phyloP scores from a whole-genome alignment of 768 basidiomycete species.

The Royoungia palumana region DNA sequence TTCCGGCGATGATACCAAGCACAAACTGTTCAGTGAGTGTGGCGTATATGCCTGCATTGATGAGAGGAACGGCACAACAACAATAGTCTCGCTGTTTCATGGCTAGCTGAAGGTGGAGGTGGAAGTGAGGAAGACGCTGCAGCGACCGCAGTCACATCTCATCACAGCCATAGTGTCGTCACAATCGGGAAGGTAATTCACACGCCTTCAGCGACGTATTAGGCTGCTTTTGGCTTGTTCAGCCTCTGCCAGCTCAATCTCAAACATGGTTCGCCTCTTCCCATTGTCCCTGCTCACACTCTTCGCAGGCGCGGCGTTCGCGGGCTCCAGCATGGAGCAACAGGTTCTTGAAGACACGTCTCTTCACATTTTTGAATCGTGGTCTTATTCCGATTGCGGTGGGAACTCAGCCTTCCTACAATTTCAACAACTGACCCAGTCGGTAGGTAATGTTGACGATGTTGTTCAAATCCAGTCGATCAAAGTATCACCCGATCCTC shows the following conservation, averaged over 20 bases:
- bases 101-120: constrained; percentile 2
- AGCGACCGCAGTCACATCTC: not conserved
- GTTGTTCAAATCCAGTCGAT: constrained; percentile 69
- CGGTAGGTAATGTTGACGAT: constrained; percentile 44
- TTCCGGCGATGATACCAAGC: constrained; percentile 62
- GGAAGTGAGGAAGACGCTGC: not conserved
- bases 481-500: constrained; percentile 79
- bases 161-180: not conserved
- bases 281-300: constrained; percentile 28
- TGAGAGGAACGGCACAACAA: constrained; percentile 87
- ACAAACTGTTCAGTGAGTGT: constrained; percentile 75
- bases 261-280: constrained; percentile 30
- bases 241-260: constrained; percentile 7
- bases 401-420: constrained; percentile 26
- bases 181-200: constrained; percentile 18
- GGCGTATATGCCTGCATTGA: constrained; percentile 88
- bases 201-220: constrained; percentile 13
- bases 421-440: constrained; percentile 3
- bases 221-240: constrained; percentile 23
- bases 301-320: constrained; percentile 23
- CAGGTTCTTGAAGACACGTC: constrained; percentile 28
- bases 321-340: constrained; percentile 28
- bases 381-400: constrained; percentile 80
- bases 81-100: constrained; percentile 87
- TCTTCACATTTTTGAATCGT: constrained; percentile 42